phyloP scores from a whole-genome alignment of 306 rosid genomes.

The Inga leiocalycina region DNA sequence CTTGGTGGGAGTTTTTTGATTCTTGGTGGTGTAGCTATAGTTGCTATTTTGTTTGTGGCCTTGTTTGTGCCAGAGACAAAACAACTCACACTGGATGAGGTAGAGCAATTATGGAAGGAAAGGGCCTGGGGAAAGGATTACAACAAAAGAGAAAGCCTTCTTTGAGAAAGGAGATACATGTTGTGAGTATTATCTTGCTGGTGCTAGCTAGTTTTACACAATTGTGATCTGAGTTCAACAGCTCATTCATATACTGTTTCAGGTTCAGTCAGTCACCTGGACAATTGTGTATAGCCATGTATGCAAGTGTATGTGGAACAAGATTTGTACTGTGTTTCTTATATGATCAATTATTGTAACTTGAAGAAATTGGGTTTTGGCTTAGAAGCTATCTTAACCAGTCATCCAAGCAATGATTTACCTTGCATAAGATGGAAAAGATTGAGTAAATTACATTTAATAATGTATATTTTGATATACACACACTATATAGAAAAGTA shows the following conservation, averaged over 20 bases:
- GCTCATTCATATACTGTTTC: not conserved
- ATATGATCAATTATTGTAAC: not conserved
- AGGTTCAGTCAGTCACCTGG: not conserved
- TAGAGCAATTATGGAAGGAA: conserved; percentile 77
- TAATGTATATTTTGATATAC: too few relatives aligned
- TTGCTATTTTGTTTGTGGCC: conserved; percentile 62
- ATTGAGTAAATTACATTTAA: not conserved
- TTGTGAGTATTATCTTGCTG: not conserved
- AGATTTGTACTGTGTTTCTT: not conserved
- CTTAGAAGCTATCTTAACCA: not conserved
- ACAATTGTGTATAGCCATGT: not conserved
- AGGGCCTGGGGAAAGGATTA: conserved; percentile 61
- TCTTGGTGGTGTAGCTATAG: conserved; percentile 54
- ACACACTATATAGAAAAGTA: too few relatives aligned
- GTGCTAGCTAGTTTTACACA: too few relatives aligned
- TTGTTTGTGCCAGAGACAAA: conserved; percentile 73
- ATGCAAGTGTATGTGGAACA: not conserved
- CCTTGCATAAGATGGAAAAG: not conserved
- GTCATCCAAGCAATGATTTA: not conserved
- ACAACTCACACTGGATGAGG: conserved; percentile 84
- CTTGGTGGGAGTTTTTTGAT: conserved; percentile 70
- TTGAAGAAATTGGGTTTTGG: not conserved
- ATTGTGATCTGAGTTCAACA: not conserved
- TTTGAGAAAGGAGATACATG: conserved; percentile 34
- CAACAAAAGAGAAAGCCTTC: conserved; percentile 48